Conservation (phyloP, 1,284 basidiomycete species). For the Pseudozyma tsukubaensis region DNA sequence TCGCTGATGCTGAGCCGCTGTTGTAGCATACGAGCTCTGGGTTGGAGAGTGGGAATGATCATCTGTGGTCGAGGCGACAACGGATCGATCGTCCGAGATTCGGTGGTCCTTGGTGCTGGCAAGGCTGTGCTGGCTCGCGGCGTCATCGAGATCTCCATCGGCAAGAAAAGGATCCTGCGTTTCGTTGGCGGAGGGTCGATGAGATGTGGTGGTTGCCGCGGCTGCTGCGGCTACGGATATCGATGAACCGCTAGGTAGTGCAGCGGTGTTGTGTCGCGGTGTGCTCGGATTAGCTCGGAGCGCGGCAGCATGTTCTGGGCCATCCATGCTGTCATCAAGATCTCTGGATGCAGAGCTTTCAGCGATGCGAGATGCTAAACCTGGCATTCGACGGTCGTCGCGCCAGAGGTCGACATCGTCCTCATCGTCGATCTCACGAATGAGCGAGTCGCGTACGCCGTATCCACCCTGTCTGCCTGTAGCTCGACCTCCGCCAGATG, state of each 20-base stretch:
- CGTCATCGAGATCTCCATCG: constrained; percentile 49
- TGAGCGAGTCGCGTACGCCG: constrained; percentile 48
- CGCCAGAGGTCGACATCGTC: constrained; percentile 57
- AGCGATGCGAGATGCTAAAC: constrained; percentile 37
- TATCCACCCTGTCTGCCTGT: constrained; percentile 6
- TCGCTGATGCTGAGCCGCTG: constrained; percentile 20
- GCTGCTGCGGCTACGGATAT: background rate
- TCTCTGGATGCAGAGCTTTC: constrained; percentile 34
- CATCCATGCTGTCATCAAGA: constrained; percentile 38
- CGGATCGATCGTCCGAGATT: constrained; percentile 20
- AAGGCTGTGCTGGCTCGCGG: constrained; percentile 33
- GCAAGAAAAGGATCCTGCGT: constrained; percentile 52
- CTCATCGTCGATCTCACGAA: constrained; percentile 55
- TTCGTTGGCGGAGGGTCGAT: constrained; percentile 11
- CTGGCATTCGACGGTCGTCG: constrained; percentile 44
- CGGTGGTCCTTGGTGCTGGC: constrained; percentile 31
- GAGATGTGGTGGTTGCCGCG: background rate
- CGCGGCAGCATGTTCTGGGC: constrained; percentile 17
- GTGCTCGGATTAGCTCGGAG: constrained; percentile 9
- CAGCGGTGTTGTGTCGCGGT: background rate
- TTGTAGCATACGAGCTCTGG: constrained; percentile 6
- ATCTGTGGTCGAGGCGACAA: constrained; percentile 5
- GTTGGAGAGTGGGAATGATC: constrained; percentile 1
- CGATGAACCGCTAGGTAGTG: background rate
- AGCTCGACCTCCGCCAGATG: constrained; percentile 17